Conservation (phyloP, 1,139 yeast genomes). For the Taphrina sp. region DNA sequence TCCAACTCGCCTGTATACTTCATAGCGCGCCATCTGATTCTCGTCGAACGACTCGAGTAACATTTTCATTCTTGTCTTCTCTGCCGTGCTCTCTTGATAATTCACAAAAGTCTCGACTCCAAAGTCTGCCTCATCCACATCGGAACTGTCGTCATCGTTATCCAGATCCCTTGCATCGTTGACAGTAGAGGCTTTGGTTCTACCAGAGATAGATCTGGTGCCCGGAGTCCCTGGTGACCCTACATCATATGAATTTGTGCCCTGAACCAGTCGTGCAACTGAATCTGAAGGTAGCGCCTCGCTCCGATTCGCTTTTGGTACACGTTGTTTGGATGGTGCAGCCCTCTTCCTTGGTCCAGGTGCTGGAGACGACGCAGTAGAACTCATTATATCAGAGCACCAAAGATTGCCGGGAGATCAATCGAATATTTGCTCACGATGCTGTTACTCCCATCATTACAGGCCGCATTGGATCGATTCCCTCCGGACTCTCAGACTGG, state of each 20-base stretch:
- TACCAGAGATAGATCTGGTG: constrained; percentile 3
- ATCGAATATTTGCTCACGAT: too few species aligned
- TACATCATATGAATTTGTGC: not conserved
- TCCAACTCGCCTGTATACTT: constrained; percentile 79
- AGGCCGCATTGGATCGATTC: too few species aligned
- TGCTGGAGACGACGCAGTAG: constrained; percentile 5
- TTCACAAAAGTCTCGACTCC: constrained; percentile 17
- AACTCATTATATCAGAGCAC: constrained; percentile 15
- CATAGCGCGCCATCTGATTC: constrained; percentile 86
- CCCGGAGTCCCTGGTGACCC: constrained; percentile 3
- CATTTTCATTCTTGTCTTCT: constrained; percentile 46
- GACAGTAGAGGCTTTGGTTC: constrained; percentile 7
- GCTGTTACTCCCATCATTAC: too few species aligned
- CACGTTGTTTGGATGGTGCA: too few species aligned
- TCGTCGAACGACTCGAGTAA: constrained; percentile 70
- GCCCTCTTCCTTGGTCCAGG: constrained; percentile 5
- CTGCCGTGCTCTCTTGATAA: constrained; percentile 28
- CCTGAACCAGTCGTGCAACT: not conserved
- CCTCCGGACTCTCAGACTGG: too few species aligned
- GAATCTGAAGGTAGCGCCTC: constrained; percentile 6
- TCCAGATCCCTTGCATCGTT: constrained; percentile 4
- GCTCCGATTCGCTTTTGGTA: not conserved
- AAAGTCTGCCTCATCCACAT: constrained; percentile 28
- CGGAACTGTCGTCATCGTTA: constrained; percentile 22
- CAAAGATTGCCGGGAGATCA: too few species aligned